A percentile compares a stretch with the other conserved stretches of the same genome.
These are phyloP conservation scores for Colletotrichum sp. DNA, from an alignment of 2,329 filamentous ascomycete genomes.

Conservation along the genomic window DNA sequence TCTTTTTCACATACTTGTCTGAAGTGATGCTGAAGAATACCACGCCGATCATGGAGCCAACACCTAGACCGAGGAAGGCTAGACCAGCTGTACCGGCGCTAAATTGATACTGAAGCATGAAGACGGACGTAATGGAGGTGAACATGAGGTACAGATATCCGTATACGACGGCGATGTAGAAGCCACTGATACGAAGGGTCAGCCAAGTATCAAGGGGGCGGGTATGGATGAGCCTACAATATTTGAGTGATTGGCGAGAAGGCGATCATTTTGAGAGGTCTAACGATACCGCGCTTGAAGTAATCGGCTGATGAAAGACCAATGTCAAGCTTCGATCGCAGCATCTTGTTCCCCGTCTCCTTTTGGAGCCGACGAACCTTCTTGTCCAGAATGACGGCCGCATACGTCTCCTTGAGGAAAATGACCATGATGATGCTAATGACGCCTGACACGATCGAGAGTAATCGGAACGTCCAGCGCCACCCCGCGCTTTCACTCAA, in stretches of 20 bases:
- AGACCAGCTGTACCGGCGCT: constrained; percentile 26
- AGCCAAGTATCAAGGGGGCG: constrained; percentile 26
- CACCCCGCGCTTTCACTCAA: constrained; percentile 46
- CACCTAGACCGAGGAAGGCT: constrained; percentile 16
- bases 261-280: constrained; percentile 54
- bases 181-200: neutral
- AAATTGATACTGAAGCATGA: constrained; percentile 43
- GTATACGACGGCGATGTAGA: constrained; percentile 50
- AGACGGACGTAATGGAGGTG: constrained; percentile 54
- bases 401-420: constrained; percentile 54
- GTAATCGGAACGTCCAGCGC: constrained; percentile 57
- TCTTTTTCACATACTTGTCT: constrained; percentile 13
- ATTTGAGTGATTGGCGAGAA: constrained; percentile 49
- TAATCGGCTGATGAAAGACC: constrained; percentile 43
- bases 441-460: constrained; percentile 42
- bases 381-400: constrained; percentile 48
- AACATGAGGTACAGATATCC: constrained; percentile 58
- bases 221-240: constrained; percentile 24
- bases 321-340: constrained; percentile 61
- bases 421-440: constrained; percentile 41
- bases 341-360: constrained; percentile 54
- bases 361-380: constrained; percentile 49
- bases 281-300: constrained; percentile 49
- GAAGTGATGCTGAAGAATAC: constrained; percentile 12
- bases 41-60: constrained; percentile 17